Conservation (phyloP, 805 yeast species). For the Sugiyamaella boreocaroliniensis region DNA sequence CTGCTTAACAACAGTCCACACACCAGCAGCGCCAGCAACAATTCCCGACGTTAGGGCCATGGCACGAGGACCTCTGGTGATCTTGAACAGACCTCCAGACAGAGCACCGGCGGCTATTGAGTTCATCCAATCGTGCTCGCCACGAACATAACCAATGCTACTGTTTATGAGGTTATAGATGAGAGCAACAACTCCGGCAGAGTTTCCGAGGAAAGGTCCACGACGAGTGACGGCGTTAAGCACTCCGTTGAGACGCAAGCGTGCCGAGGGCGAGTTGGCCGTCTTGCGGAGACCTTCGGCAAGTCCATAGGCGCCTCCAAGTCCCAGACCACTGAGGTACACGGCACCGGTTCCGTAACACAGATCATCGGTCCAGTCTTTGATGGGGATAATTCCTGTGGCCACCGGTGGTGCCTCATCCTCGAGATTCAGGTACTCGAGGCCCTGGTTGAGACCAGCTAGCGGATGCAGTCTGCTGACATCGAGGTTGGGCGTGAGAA, state of each 20-base stretch:
- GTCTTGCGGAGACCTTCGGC: slow-evolving; percentile 77
- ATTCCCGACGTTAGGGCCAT: slow-evolving; percentile 81
- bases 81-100: slow-evolving; percentile 86
- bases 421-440: slow-evolving; percentile 86
- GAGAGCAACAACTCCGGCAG: slow-evolving; percentile 89
- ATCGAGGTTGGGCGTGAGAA: slow-evolving; percentile 59
- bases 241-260: slow-evolving; percentile 79
- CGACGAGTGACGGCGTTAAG: slow-evolving; percentile 88
- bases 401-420: slow-evolving; percentile 83
- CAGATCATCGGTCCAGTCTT: slow-evolving; percentile 95
- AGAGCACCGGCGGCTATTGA: slow-evolving; percentile 84
- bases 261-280: slow-evolving; percentile 69
- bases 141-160: slow-evolving; percentile 70
- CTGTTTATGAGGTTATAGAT: slow-evolving; percentile 82
- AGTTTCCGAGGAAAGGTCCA: slow-evolving; percentile 94
- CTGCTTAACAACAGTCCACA: slow-evolving; percentile 79
- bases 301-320: slow-evolving; percentile 86
- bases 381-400: slow-evolving; percentile 86
- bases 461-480: slow-evolving; percentile 77
- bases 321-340: slow-evolving; percentile 71
- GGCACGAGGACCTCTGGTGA: slow-evolving; percentile 77
- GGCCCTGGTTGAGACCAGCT: slow-evolving; percentile 74
- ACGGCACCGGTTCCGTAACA: slow-evolving; percentile 98
- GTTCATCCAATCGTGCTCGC: slow-evolving; percentile 79
- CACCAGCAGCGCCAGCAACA: slow-evolving; percentile 85